These are phyloP conservation scores for Sporodiniella umbellata DNA, from an alignment of 371 early-diverging fungal genomes.

Conservation along the genomic window DNA sequence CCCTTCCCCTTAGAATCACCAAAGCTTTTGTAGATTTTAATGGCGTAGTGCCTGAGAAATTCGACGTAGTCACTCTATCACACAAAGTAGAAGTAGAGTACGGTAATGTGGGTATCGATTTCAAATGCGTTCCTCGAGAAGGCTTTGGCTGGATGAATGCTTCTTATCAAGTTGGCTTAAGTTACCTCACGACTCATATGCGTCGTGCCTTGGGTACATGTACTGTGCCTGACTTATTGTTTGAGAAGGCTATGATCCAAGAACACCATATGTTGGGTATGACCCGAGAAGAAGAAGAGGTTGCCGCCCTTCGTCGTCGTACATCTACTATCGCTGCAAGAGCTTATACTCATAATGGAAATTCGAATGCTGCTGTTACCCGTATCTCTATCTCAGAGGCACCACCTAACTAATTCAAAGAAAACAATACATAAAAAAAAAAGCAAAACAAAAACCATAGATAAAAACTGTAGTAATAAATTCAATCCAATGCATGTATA, in stretches of 20 bases:
- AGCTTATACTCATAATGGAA: constrained; percentile 16
- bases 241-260: constrained; percentile 29
- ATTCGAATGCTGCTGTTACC: constrained; percentile 19
- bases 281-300: constrained; percentile 10
- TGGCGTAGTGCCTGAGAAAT: constrained; percentile 95
- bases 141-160: constrained; percentile 99
- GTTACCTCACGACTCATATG: constrained; percentile 62
- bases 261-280: constrained; percentile 15
- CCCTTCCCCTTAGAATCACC: constrained; percentile 71
- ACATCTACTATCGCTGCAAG: constrained; percentile 21
- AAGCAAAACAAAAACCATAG: too few relatives aligned
- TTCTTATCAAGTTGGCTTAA: constrained; percentile 78
- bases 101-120: constrained; percentile 90
- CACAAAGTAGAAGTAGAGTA: constrained; percentile 92
- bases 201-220: constrained; percentile 76
- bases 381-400: constrained; percentile 8
- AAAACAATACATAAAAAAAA: too few relatives aligned
- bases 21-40: constrained; percentile 92
- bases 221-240: constrained; percentile 69
- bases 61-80: constrained; percentile 88
- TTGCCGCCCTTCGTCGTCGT: constrained; percentile 14
- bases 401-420: not conserved
- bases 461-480: too few relatives aligned
- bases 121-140: constrained; percentile 86
- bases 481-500: too few relatives aligned